phyloP scores from a whole-genome alignment of 345 rosid genomes.

The Boechera stricta region DNA sequence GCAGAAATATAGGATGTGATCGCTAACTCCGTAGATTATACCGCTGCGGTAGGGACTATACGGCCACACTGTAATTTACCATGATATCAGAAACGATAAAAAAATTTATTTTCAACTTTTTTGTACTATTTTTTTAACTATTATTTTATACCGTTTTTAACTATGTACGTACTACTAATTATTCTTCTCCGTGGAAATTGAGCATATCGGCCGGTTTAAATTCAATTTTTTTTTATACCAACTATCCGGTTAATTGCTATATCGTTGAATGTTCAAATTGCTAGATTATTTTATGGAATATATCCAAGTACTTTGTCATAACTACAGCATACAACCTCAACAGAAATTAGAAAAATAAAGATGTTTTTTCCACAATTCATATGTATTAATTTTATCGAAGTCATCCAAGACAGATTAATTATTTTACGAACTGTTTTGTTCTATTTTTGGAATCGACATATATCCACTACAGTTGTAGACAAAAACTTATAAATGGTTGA shows the following conservation, averaged over 20 bases:
- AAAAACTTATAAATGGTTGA: no score
- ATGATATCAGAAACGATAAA: no score
- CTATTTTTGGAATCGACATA: no score
- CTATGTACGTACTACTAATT: neutral
- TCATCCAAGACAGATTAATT: no score
- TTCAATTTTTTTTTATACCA: neutral
- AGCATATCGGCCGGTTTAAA: constrained; percentile 33
- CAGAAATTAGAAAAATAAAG: neutral
- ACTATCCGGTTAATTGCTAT: constrained; percentile 20
- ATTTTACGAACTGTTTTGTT: no score
- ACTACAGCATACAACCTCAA: constrained; percentile 8
- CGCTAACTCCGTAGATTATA: no score
- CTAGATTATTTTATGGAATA: constrained; percentile 15
- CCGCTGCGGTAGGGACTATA: no score
- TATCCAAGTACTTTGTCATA: constrained; percentile 9
- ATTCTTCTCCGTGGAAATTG: constrained; percentile 14
- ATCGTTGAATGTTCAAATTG: constrained; percentile 2
- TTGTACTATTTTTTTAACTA: no score
- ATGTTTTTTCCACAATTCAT: neutral
- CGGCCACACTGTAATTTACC: no score
- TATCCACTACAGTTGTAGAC: no score
- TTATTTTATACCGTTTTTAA: no score
- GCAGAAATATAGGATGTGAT: neutral
- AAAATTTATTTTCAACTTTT: no score
- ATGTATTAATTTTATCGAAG: neutral